Percentiles rank a stretch among this genome's conserved stretches.
Conservation (phyloP, 192 early-diverging fungal genomes). For the Linnemannia zychae region DNA sequence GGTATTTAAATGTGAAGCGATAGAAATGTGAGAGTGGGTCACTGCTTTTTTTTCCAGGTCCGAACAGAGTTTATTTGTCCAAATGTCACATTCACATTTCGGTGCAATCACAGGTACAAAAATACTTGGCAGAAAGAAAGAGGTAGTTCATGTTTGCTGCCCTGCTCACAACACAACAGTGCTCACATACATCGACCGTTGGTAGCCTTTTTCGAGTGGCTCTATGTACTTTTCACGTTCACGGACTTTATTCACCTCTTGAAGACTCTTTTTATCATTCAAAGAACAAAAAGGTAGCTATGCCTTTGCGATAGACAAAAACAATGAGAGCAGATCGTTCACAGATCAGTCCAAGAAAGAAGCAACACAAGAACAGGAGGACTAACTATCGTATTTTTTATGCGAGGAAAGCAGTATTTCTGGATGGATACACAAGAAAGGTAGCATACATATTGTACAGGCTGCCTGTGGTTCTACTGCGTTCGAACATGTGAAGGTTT, state of each 20-base stretch:
- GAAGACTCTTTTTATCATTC: background rate
- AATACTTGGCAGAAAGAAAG: background rate
- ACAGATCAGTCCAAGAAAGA: no score
- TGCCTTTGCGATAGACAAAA: background rate
- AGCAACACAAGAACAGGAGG: background rate
- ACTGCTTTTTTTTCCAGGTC: no score
- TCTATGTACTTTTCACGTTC: conserved; percentile 1
- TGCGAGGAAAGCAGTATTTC: background rate
- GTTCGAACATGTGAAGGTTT: background rate
- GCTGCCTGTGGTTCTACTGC: background rate
- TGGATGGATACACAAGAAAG: background rate
- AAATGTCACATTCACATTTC: no score
- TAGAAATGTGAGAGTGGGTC: no score
- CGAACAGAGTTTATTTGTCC: no score
- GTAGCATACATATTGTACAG: background rate
- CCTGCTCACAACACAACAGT: background rate
- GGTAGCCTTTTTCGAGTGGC: background rate
- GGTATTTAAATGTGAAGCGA: no score
- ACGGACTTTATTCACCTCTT: background rate
- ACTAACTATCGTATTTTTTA: no score
- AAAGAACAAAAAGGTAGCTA: background rate
- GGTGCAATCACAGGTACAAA: background rate
- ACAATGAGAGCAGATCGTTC: background rate
- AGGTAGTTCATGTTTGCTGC: background rate
- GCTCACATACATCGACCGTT: background rate